A percentile compares a stretch with the other conserved stretches of the same genome.
Evolutionary conservation across 345 rosid genomes (phyloP).

Genomic region (Gynandropsis gynandra): DNA sequence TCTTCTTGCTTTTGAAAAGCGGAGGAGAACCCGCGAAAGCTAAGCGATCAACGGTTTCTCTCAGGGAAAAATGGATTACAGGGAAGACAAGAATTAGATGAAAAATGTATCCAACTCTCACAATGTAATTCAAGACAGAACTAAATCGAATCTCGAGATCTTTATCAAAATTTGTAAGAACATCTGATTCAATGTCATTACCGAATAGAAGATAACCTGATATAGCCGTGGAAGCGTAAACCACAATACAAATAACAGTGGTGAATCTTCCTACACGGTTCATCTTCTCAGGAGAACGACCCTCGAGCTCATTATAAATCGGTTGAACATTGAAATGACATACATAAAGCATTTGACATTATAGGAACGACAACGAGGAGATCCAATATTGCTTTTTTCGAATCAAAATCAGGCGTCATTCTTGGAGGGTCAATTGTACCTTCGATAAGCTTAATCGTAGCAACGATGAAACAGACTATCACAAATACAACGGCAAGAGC

Average conservation of each 20-base stretch:
- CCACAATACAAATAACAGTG: conserved; percentile 51
- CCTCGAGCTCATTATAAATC: conserved; percentile 83
- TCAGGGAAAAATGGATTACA: conserved; percentile 83
- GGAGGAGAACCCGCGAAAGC: conserved; percentile 69
- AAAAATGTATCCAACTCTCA: conserved; percentile 78
- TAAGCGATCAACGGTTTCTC: conserved; percentile 73
- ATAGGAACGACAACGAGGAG: conserved; percentile 90
- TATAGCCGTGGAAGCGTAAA: conserved; percentile 64
- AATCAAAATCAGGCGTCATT: conserved; percentile 70
- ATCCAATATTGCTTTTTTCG: conserved; percentile 63
- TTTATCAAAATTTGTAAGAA: conserved; percentile 80
- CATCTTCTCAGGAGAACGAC: conserved; percentile 73
- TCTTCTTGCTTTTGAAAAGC: conserved; percentile 64
- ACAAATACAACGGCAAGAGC: conserved; percentile 89
- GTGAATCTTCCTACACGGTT: conserved; percentile 79
- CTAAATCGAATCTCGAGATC: conserved; percentile 82
- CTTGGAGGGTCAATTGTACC: conserved; percentile 72
- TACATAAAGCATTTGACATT: conserved; percentile 83
- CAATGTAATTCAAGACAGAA: conserved; percentile 71
- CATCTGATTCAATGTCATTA: conserved; percentile 68
- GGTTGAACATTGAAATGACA: conserved; percentile 96
- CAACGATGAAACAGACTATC: conserved; percentile 60
- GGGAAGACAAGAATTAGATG: conserved; percentile 97
- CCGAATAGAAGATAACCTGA: conserved; percentile 92
- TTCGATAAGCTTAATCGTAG: conserved; percentile 69